phyloP scores from a whole-genome alignment of 768 basidiomycete genomes.

The Galerina sulciceps region DNA sequence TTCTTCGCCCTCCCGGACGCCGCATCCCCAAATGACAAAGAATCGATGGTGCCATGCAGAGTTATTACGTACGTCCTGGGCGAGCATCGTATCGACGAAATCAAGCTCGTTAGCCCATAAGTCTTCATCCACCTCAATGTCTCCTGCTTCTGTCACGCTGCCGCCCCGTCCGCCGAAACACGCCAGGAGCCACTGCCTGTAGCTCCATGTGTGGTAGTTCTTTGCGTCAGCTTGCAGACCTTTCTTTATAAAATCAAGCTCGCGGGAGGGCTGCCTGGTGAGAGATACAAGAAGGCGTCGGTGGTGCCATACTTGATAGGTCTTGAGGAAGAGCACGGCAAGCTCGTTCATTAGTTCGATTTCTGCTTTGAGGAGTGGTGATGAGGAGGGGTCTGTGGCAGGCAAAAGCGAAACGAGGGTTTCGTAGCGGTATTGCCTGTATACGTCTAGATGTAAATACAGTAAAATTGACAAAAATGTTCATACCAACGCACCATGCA shows the following conservation, averaged over 20 bases:
- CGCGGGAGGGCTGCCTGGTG: constrained; percentile 56
- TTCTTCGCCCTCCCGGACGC: constrained; percentile 63
- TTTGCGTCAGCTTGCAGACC: constrained; percentile 82
- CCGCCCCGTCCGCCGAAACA: constrained; percentile 67
- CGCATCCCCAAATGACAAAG: constrained; percentile 80
- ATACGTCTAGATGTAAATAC: neutral
- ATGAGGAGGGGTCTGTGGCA: constrained; percentile 3
- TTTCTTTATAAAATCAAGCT: constrained; percentile 80
- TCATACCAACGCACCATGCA: constrained; percentile 70
- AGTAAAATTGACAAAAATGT: neutral
- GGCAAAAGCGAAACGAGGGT: constrained; percentile 71
- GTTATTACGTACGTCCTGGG: constrained; percentile 88
- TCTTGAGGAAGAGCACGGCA: constrained; percentile 84
- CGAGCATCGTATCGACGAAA: constrained; percentile 72
- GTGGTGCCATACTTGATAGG: constrained; percentile 98
- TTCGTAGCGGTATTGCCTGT: constrained; percentile 94
- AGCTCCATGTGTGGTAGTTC: constrained; percentile 99
- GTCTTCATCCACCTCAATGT: constrained; percentile 26
- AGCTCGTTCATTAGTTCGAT: constrained; percentile 87
- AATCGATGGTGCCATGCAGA: constrained; percentile 97
- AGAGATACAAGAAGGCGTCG: constrained; percentile 73
- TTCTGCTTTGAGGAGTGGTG: constrained; percentile 63
- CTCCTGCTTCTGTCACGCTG: constrained; percentile 11
- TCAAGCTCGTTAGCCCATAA: constrained; percentile 79
- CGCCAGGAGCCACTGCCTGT: constrained; percentile 92